Percentiles rank a stretch among this genome's conserved stretches.
Conservation (phyloP, 164 flowering plant species). For the Stephania yunnanensis region DNA sequence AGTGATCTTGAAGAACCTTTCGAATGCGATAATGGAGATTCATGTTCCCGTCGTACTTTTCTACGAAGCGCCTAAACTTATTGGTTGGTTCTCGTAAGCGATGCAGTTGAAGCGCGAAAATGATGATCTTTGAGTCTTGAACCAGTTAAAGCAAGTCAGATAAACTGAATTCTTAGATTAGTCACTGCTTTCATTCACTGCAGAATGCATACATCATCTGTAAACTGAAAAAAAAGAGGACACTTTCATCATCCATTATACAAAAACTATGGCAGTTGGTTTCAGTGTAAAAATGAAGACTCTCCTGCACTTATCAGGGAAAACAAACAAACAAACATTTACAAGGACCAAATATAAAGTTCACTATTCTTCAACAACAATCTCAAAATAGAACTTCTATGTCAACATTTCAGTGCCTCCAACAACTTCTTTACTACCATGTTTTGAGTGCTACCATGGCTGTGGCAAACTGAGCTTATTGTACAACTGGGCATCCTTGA, state of each 20-base stretch:
- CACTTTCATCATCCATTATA: neutral
- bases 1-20: neutral
- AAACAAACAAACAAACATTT: neutral
- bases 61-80: neutral
- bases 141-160: too few species aligned
- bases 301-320: conserved; percentile 3
- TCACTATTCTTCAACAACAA: neutral
- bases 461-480: conserved; percentile 10
- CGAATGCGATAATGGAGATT: neutral
- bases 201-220: neutral
- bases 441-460: neutral
- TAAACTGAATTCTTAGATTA: neutral
- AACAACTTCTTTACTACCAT: neutral
- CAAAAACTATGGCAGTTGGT: neutral
- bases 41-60: neutral
- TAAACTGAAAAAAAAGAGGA: neutral
- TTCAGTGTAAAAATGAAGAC: neutral
- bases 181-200: conserved; percentile 4
- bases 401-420: neutral
- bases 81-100: too few species aligned
- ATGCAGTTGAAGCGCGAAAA: too few species aligned
- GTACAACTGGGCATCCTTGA: conserved; percentile 62
- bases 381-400: neutral
- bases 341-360: neutral
- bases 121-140: too few species aligned